phyloP scores from a whole-genome alignment of 108 stramenopile genomes.

The Aurantiochytrium sp. region DNA sequence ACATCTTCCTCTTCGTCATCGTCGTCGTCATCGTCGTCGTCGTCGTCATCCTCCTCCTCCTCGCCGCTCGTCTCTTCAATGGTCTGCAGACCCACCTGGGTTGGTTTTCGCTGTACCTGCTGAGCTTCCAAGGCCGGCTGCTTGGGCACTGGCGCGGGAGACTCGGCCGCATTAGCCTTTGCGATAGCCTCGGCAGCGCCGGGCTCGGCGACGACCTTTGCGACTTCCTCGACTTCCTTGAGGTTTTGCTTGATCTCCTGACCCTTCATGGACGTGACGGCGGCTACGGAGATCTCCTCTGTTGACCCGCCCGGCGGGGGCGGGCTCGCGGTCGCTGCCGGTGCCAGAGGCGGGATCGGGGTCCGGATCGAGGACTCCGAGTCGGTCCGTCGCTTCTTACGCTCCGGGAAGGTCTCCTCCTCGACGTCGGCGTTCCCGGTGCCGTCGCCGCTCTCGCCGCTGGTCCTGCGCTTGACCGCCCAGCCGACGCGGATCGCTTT shows the following conservation, averaged over 20 bases:
- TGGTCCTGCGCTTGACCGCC: neutral
- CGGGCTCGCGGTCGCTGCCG: neutral
- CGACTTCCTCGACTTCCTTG: neutral
- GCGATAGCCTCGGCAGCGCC: no score
- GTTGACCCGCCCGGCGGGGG: neutral
- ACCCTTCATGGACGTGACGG: neutral
- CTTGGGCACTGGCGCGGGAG: neutral
- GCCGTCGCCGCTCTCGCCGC: neutral
- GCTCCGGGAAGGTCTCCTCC: neutral
- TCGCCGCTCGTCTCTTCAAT: neutral
- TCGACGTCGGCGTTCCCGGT: neutral
- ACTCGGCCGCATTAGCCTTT: no score
- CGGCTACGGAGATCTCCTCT: neutral
- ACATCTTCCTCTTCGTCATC: neutral
- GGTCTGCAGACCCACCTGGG: neutral
- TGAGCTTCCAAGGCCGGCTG: no score
- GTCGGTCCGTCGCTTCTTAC: neutral
- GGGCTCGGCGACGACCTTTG: no score
- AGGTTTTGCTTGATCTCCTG: no score
- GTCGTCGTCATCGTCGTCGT: neutral
- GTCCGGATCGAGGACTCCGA: neutral
- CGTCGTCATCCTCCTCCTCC: neutral
- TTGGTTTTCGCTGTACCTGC: no score
- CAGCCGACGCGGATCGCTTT: slow-evolving; percentile 4
- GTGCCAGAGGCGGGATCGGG: neutral